Base-by-base conservation (phyloP, 306 rosid species). In the Dryas octopetala region DNA sequence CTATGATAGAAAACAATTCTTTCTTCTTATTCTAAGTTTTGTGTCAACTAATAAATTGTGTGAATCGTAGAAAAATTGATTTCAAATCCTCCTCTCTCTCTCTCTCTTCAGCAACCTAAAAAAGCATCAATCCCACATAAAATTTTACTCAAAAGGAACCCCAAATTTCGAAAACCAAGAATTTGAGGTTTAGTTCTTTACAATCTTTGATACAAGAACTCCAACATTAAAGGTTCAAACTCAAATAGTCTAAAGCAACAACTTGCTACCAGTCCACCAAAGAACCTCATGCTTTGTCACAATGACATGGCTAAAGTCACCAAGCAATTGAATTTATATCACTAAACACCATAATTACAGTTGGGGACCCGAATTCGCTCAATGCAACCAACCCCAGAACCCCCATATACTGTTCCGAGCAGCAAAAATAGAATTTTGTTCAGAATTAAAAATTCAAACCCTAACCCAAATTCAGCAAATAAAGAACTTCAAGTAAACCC, bases 381-480 rank as follows among this genome's bases (percentile, higher is more conserved):
- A 6, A 58, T 19, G 73, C 14, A 52, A 62, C 57, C 47, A 73
- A 74, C 16, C 62, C 77, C 23, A 60, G 46, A 62, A 80, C 41
- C 57, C 32, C 51, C 48, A 1, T 23, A 47, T 0, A 58, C 49
- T 40, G 49, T 63, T 63, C 68, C 5, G 14, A 41, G 9, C 16
- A 26, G 47, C 52, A 69, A 79, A 68, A 72, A 55, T 23, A 49
- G 16, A 14, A 4, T 45, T n/a, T 28, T 15, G 50, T n/a, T 16
- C 15, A 73, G 44, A 1, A 51, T 40, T 50, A 59, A 75, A 45
- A 69, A 77, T 83, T 49, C 65, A 73, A 61, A 68, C 72, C 76
- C 68, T 48, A 87, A 68, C 75, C 76, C 84, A 40, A 80, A 59
- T 57, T 68, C 62, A 23, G 71, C 49, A 71, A 47, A 58, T 23